Base-by-base conservation (phyloP, 306 rosid species). In the Vicia faba region DNA sequence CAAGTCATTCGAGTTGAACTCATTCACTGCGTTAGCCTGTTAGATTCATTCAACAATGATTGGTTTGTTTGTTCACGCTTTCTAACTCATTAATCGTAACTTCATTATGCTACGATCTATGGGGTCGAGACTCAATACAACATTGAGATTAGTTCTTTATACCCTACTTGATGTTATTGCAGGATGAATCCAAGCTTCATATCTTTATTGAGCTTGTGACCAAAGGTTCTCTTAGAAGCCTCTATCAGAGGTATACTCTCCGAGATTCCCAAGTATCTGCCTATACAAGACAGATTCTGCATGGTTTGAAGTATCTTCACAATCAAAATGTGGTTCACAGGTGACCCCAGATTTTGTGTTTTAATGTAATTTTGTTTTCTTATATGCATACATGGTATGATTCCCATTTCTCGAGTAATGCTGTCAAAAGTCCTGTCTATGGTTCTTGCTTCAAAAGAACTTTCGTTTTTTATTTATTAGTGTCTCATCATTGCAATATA, bases 291-390 rank as follows among this genome's bases (percentile, higher is more conserved):
- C 99, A 93, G 75, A 89, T 93, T 72, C 80, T 90, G 69, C 83
- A 54, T 43, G 99, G 99, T 79, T 83, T 93, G 82, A 93, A 88
- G 87, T 90, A 93, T 79, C 96, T 93, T 73, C 99, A 90, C 59
- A 96, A 93, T 66, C 84, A 71, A 79, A 74, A 72, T 63, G 97
- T 90, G 76, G 78, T 93, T 81, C 99, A 93, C 86, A 90, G 99
- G 99, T 93, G 65, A 79, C 66, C 75, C n/a, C 23, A 69, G 31
- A 62, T 50, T 39, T 56, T 65, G 7, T 2, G 59, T 46, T 73
- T 5, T n/a, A 39, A 19, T 19, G 12, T 54, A 25, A 39, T 59
- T 23, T 58, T 8, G 18, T 10, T 61, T 53, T 76, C 74, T 19
- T 61, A 59, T 6, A 8, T 73, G 33, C 72, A 23, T 46, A 12